A percentile compares a stretch with the other conserved stretches of the same genome.
phyloP scores from a whole-genome alignment of 1,284 basidiomycete species.

The Leccinum variabile region DNA sequence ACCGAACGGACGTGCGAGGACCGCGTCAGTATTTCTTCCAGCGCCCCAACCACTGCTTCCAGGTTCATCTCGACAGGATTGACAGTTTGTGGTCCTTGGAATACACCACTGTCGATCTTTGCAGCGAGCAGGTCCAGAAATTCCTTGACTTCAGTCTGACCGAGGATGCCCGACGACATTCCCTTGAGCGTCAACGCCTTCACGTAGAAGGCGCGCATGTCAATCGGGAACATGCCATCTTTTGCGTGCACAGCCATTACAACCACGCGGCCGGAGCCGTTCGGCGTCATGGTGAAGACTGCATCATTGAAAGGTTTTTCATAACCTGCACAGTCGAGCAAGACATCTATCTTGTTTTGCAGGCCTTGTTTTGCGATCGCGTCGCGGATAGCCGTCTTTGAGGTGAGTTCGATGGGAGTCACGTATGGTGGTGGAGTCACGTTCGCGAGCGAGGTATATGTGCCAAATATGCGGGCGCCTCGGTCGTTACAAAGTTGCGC shows the following conservation, averaged over 20 bases:
- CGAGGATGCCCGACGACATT: constrained; percentile 32
- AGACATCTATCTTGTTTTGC: constrained; percentile 35
- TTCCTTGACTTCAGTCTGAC: constrained; percentile 27
- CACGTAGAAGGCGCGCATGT: constrained; percentile 36
- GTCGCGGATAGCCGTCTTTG: constrained; percentile 32
- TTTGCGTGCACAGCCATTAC: constrained; percentile 38
- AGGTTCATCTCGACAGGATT: constrained; percentile 26
- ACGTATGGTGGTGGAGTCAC: constrained; percentile 26
- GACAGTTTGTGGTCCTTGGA: constrained; percentile 31
- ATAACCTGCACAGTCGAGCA: constrained; percentile 38
- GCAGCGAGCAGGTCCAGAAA: constrained; percentile 31
- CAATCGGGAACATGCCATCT: constrained; percentile 33
- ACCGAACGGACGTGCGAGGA: constrained; percentile 33
- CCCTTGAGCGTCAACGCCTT: constrained; percentile 35
- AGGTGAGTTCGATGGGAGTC: constrained; percentile 35
- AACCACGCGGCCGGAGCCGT: constrained; percentile 35
- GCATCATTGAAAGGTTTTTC: constrained; percentile 37
- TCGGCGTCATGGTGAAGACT: constrained; percentile 33
- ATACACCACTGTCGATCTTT: constrained; percentile 33
- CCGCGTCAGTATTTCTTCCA: constrained; percentile 28
- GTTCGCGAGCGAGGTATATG: constrained; percentile 34
- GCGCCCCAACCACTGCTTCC: constrained; percentile 20
- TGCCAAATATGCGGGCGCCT: constrained; percentile 36
- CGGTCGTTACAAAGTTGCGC: constrained; percentile 35
- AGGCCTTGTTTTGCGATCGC: constrained; percentile 30